Base-by-base conservation (phyloP, 1,139 yeast species). In the Suhomyces bribrorum region DNA sequence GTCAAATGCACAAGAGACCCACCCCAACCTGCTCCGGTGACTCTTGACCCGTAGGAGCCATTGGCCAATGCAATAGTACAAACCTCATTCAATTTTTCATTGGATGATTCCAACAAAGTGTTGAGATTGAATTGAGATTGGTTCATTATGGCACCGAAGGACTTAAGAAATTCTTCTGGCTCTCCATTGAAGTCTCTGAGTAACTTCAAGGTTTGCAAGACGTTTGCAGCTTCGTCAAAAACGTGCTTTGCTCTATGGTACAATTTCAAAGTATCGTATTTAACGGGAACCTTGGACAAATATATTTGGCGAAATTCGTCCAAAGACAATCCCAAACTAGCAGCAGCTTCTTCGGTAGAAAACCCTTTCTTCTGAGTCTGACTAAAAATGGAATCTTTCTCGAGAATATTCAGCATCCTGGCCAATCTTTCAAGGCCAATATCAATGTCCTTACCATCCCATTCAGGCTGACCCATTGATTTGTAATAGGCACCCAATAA, bases 1-100 rank as follows among this genome's bases (percentile, higher is more conserved):
- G 83, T 80, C 41, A 83, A 62, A 54, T 82, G 86, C 16, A 83
- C 86, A 2, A 83, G 70, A 25, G 84, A 80, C 7, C 90, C 90
- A 30, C 90, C 90, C 74, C 82, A 83, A 7, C 89, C 90, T n/a
- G 90, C 89, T 29, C 90, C 90, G 7, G 90, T 83, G 26, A 82
- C 75, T 47, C 90, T 70, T 4, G 87, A 78, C 17, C 89, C 89
- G 44, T 62, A 69, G 1, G 87, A 68, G 5, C 89, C 89, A 44
- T 75, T 69, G 4, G 52, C 56, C 17, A 67, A 59, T 3, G 86
- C 87, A 46, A 83, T 72, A 9, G 50, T 41, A 54, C 84, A 78
- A 26, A 83, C 61, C 7, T 61, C 61, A 41, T 78, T 80, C 40
- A 77, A 73, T 46, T 72, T 81, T 12, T 68, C 69, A 44, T 75